A percentile compares a stretch with the other conserved stretches of the same genome.
phyloP scores from a whole-genome alignment of 495 filamentous ascomycete species.

The Astrothelium macrocarpum region DNA sequence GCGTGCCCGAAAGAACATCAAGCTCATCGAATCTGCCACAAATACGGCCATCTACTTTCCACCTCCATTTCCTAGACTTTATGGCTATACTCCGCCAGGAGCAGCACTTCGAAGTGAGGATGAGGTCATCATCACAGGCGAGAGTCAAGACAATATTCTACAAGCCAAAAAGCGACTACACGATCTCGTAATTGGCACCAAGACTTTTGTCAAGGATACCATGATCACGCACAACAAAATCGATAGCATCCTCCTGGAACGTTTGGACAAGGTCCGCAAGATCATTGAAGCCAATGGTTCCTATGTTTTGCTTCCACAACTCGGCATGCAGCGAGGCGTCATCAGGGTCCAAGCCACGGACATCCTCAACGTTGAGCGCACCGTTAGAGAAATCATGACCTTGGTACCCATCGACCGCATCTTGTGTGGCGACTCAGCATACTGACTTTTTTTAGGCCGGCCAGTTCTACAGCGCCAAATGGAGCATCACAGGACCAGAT shows the following conservation, averaged over 20 bases:
- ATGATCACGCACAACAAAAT: constrained; percentile 78
- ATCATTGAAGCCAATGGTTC: constrained; percentile 95
- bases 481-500: constrained; percentile 82
- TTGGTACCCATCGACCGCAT: constrained; percentile 46
- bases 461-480: constrained; percentile 95
- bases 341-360: constrained; percentile 89
- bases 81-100: constrained; percentile 73
- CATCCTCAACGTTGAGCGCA: constrained; percentile 85
- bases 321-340: constrained; percentile 67
- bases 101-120: constrained; percentile 71
- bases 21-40: constrained; percentile 86
- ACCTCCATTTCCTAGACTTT: constrained; percentile 79
- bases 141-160: constrained; percentile 66
- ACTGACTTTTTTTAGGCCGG: constrained; percentile 54
- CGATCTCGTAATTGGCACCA: constrained; percentile 63
- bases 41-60: constrained; percentile 97
- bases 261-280: constrained; percentile 92
- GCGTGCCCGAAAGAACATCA: constrained; percentile 88
- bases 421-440: constrained; percentile 16
- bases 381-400: constrained; percentile 88
- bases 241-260: constrained; percentile 81
- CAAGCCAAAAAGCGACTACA: constrained; percentile 81
- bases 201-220: constrained; percentile 86
- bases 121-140: constrained; percentile 88
- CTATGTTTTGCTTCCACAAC: constrained; percentile 77